Conservation (phyloP, 1,284 basidiomycete species). For the Leccinum pachyderme region DNA sequence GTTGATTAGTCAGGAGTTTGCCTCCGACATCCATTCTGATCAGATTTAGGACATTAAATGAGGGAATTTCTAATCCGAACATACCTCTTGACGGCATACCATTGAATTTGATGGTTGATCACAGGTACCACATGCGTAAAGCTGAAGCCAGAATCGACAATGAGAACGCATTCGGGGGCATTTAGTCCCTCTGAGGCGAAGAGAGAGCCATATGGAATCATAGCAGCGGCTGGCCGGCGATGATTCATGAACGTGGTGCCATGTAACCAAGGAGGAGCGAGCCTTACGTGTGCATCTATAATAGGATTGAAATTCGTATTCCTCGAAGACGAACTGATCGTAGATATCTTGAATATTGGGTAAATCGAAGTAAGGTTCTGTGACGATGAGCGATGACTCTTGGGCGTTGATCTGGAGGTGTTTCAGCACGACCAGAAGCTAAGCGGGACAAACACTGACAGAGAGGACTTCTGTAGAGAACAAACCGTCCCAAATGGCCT, state of each 20-base stretch:
- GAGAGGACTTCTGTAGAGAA: conserved; percentile 71
- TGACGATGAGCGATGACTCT: conserved; percentile 76
- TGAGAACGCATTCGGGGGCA: conserved; percentile 73
- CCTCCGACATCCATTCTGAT: conserved; percentile 89
- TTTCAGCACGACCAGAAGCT: background rate
- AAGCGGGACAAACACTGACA: conserved; percentile 42
- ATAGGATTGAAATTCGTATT: conserved; percentile 89
- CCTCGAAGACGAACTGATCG: conserved; percentile 94
- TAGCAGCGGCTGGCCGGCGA: conserved; percentile 62
- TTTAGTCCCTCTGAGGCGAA: conserved; percentile 52
- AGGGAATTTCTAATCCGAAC: conserved; percentile 18
- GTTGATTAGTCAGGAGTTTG: conserved; percentile 90
- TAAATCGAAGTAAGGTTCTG: conserved; percentile 92
- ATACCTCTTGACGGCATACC: conserved; percentile 80
- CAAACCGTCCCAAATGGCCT: conserved; percentile 85
- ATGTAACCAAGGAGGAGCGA: conserved; percentile 16
- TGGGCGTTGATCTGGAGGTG: conserved; percentile 63
- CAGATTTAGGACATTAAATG: conserved; percentile 22
- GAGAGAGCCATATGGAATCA: conserved; percentile 65
- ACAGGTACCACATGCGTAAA: conserved; percentile 92
- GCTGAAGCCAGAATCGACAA: conserved; percentile 91
- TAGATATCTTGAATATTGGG: conserved; percentile 89
- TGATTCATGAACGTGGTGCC: conserved; percentile 18
- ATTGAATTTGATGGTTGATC: conserved; percentile 69
- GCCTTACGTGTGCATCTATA: conserved; percentile 77